Evolutionary conservation across 1,284 basidiomycete genomes (phyloP).

Genomic region (Nidula niveotomentosa): DNA sequence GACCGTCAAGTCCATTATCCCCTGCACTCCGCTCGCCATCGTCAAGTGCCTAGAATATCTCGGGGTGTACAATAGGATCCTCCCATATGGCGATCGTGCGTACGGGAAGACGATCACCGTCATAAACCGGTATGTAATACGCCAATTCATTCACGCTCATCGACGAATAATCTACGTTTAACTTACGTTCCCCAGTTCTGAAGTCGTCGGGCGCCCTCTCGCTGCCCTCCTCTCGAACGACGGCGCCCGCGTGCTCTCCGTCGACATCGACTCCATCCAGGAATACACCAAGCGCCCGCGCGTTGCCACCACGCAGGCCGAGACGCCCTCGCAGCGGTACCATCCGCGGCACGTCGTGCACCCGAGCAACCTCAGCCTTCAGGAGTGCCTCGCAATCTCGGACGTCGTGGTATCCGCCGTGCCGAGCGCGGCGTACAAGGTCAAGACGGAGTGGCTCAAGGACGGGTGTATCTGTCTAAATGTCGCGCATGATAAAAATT

Average conservation of each 20-base stretch:
- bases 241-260: constrained; percentile 92
- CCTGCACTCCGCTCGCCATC: constrained; percentile 95
- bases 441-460: constrained; percentile 88
- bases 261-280: constrained; percentile 86
- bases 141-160: no score
- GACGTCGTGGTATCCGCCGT: constrained; percentile 94
- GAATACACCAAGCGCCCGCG: constrained; percentile 91
- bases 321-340: constrained; percentile 45
- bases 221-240: constrained; percentile 95
- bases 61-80: constrained; percentile 90
- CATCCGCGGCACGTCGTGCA: constrained; percentile 86
- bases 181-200: constrained; percentile 58
- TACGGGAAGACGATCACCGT: constrained; percentile 94
- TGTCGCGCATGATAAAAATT: constrained; percentile 96
- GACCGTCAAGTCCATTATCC: constrained; percentile 91
- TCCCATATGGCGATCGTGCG: constrained; percentile 93
- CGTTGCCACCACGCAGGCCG: constrained; percentile 26
- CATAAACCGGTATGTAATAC: constrained; percentile 77
- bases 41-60: constrained; percentile 93
- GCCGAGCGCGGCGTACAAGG: constrained; percentile 84
- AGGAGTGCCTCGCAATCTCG: constrained; percentile 77
- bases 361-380: constrained; percentile 62
- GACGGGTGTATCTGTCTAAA: constrained; percentile 94
- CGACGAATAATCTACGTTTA: no score
- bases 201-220: constrained; percentile 94